Evolutionary conservation across 2,329 filamentous ascomycete species (phyloP), one percentile per base, ranked within the genome.

Genomic region (Colletotrichum brevisporum): DNA sequence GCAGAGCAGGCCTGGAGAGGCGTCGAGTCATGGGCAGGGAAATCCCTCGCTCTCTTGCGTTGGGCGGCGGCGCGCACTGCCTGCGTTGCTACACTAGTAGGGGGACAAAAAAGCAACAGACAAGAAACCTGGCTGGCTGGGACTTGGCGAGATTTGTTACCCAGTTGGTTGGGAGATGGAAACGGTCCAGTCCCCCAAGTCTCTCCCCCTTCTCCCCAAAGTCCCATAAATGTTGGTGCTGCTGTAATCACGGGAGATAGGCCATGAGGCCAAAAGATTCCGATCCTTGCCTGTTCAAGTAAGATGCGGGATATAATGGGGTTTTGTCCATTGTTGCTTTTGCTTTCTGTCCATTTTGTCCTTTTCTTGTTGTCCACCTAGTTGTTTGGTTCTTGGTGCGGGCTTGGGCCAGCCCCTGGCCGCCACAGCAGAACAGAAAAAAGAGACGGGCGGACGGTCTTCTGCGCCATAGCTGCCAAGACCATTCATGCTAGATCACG

Each of bases 11-110:
- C 13, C 48, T 43, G 51, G 65, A 65, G 27, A 45, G 27, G 54
- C 45, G 53, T 50, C 60, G 65, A 59, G 65, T 68, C 65, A 64
- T 68, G 60, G 24, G 10, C 55, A 18, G 41, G 48, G 24, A 24
- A 48, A 9, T 39, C 41, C 27, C 31, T 36, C 31, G 31, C 31
- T 31, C 27, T 36, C 31, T 9, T 10, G 31, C 4, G 31, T 36
- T 47, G 54, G 31, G 18, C 36, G 54, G 50, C 61, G 41, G 9
- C 9, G 9, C 9, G 47, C 47, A 65, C 43, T 21, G 53, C 47
- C 41, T 26, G 27, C 16, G 41, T 15, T 43, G 41, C 41, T 2
- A 36, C 31, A 36, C 41, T 43, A 43, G 53, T 31, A 4, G 45
- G 45, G 16, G 50, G 13, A 51, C 24, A 18, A 47, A 60, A 59